Base-by-base conservation (phyloP, 768 basidiomycete genomes). In the Crepidotus variabilis region DNA sequence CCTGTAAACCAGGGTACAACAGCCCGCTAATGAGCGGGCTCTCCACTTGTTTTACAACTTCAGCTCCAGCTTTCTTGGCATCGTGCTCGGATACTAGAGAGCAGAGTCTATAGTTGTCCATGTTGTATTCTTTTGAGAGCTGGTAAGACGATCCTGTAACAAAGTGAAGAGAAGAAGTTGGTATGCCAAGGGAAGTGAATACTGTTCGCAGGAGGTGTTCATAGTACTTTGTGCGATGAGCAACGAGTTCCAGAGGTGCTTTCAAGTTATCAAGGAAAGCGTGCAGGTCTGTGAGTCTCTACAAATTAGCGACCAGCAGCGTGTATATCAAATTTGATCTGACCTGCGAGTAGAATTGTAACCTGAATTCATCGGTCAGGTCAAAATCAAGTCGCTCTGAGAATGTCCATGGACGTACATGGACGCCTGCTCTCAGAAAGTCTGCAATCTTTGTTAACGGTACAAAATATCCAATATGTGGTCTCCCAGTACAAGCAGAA, bases 221-320 rank as follows among this genome's bases (percentile, higher is more conserved):
- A 75, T 99, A 99, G 84, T 96, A 99, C 63, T 87, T 85, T 57
- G 89, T 91, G 24, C 95, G 83, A 72, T 94, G 81, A 0, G 79
- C 81, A 48, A 99, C 93, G 56, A 97, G 90, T 49, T 94, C 93
- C 1, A 96, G 75, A 0, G 96, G 95, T 0, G 97, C 95, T 72
- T 99, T 99, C 63, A 95, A 77, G 67, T 98, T 97, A 69, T 99
- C 97, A 48, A 99, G 84, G 78, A 98, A 98, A 6, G 94, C 97
- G 64, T 98, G 97, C 13, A 98, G 84, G 68, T 97, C 94, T 92
- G 67, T 5, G 28, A n/a, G 22, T 9, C 22, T 21, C 43, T 18
- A 46, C 32, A 8, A 56, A 33, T 18, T 11, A 18, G 4, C 28
- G 4, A 5, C 47, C 14, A 49, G 11, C 2, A 49, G 13, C 22